A percentile compares a stretch with the other conserved stretches of the same genome.
Conservation (phyloP, 345 rosid species). For the Moringa oleifera region DNA sequence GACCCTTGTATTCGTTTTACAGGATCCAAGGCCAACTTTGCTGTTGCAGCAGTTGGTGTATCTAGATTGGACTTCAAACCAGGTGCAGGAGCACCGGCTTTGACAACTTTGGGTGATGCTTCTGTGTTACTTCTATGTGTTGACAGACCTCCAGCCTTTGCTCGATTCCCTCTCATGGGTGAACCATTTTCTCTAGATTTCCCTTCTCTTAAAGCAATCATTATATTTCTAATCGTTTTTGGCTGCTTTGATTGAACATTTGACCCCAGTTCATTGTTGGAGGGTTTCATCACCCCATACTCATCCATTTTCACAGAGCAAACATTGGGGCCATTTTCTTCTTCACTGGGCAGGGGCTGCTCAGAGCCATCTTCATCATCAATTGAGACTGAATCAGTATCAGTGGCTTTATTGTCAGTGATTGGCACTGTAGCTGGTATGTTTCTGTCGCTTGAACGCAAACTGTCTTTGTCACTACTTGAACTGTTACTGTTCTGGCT, state of each 20-base stretch:
- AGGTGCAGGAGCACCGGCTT: constrained; percentile 43
- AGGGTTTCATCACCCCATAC: constrained; percentile 37
- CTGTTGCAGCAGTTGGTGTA: constrained; percentile 28
- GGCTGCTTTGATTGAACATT: constrained; percentile 67
- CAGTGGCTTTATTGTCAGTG: constrained; percentile 42
- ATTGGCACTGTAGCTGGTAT: constrained; percentile 27
- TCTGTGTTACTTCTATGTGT: constrained; percentile 50
- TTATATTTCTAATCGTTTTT: constrained; percentile 71
- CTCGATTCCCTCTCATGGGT: constrained; percentile 65
- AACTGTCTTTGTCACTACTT: constrained; percentile 69
- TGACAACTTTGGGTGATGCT: constrained; percentile 60
- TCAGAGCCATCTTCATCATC: constrained; percentile 59
- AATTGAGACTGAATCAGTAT: constrained; percentile 46
- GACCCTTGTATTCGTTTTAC: constrained; percentile 46
- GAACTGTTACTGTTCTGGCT: constrained; percentile 92
- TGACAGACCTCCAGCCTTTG: constrained; percentile 38
- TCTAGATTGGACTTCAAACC: constrained; percentile 48
- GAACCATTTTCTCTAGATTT: constrained; percentile 81
- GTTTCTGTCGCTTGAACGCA: constrained; percentile 51
- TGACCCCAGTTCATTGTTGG: constrained; percentile 37
- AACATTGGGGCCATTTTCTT: constrained; percentile 29
- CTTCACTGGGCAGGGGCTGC: constrained; percentile 41
- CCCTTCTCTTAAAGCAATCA: constrained; percentile 95
- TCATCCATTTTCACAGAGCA: constrained; percentile 43
- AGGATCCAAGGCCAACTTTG: constrained; percentile 49